Evolutionary conservation across 2,329 filamentous ascomycete species (phyloP), one percentile per base, ranked within the genome.

Genomic region (Pseudocercospora macadamiae): DNA sequence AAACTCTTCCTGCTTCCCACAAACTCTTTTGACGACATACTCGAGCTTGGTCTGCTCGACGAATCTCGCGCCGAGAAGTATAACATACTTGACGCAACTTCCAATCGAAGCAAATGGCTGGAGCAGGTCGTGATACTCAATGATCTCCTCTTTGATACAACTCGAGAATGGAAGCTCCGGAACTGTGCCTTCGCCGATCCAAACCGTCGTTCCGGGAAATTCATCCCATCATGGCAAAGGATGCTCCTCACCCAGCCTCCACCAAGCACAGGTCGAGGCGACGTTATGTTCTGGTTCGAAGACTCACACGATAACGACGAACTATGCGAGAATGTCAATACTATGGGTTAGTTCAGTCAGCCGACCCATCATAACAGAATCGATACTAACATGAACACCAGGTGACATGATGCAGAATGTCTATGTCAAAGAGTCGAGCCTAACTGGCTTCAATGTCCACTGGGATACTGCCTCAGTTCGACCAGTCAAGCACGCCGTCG

Each of bases 231-330:
- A 16, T 65, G 63, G 63, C 59, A 63, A 16, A 51, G 57, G 7
- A 65, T 65, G 63, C 51, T 63, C 9, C 58, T 65, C 19, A 63
- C 60, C 3, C 51, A 54, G 25, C 63, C 63, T 3, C 60, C 63
- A 3, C 60, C 60, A 4, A 51, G 32, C 21, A 63, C 60, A 3
- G 60, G 60, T 25, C 28, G 51, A 26, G 60, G 60, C 39, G 60
- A 63, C 18, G 60, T 63, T 16, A 63, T 63, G 60, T 63, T 63
- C 57, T 63, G 60, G 60, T 63, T 63, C 51, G 60, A 63, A 51
- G 60, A 63, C 44, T 26, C 53, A 4, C 44, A 54, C 45, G 60
- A 60, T 26, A 60, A 63, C 30, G 60, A 63, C 37, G 60, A 63
- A 34, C 51, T 63, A 3, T 63, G 57, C 42, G 57, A 60, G 30